Conservation (phyloP, 2,329 filamentous ascomycete genomes). For the Niveomyces coronatus region DNA sequence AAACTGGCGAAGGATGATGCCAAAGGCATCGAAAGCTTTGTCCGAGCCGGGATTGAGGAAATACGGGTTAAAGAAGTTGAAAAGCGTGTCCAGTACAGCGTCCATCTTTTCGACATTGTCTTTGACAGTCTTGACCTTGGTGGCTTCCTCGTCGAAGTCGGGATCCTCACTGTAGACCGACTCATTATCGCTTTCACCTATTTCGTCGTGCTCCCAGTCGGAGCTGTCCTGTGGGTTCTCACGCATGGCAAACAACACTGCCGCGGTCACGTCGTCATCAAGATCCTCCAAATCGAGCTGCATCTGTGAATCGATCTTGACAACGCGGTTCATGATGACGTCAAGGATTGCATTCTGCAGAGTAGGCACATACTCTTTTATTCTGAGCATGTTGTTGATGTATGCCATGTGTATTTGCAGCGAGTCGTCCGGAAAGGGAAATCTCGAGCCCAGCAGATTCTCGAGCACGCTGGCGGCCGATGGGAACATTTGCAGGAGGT, state of each 20-base stretch:
- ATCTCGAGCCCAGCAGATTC: conserved; percentile 54
- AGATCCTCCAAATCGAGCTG: conserved; percentile 88
- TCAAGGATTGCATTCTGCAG: conserved; percentile 72
- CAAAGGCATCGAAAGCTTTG: conserved; percentile 61
- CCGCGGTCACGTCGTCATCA: conserved; percentile 76
- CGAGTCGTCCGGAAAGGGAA: conserved; percentile 67
- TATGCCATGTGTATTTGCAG: conserved; percentile 78
- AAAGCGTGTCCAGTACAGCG: conserved; percentile 76
- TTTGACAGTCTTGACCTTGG: conserved; percentile 60
- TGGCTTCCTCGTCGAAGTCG: conserved; percentile 52
- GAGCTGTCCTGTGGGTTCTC: conserved; percentile 16
- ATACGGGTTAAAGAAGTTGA: conserved; percentile 66
- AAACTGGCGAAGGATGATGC: conserved; percentile 76
- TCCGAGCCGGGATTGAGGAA: conserved; percentile 61
- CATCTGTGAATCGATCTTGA: conserved; percentile 93
- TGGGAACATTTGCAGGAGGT: conserved; percentile 71
- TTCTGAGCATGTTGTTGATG: conserved; percentile 68
- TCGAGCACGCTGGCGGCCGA: conserved; percentile 63
- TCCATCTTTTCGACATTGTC: conserved; percentile 88
- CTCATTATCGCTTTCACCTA: conserved; percentile 51
- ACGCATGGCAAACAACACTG: conserved; percentile 47
- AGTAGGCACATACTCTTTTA: conserved; percentile 69
- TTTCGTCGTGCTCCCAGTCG: conserved; percentile 41
- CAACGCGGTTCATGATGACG: conserved; percentile 72
- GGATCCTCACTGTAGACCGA: conserved; percentile 62